Evolutionary conservation across 208 protist species (phyloP).

Genomic region (Trypanosoma lewisi): DNA sequence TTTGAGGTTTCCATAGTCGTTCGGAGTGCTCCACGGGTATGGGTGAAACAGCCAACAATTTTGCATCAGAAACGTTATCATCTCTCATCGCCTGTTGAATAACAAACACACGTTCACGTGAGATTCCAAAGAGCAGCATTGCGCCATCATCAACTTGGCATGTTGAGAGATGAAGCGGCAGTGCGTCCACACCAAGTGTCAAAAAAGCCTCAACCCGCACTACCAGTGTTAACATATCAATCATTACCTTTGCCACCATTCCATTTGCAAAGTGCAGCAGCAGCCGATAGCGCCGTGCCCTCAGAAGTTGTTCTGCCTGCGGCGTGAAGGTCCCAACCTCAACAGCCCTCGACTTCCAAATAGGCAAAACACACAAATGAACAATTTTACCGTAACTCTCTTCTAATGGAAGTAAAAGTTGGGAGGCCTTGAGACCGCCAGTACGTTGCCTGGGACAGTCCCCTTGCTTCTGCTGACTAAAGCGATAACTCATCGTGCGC

Average conservation of each 20-base stretch:
- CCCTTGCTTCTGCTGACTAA: slow-evolving; percentile 59
- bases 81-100: not conserved
- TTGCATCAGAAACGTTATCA: slow-evolving; percentile 7
- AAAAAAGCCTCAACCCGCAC: slow-evolving; percentile 71
- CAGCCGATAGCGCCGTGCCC: slow-evolving; percentile 60
- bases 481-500: slow-evolving; percentile 58
- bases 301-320: slow-evolving; percentile 41
- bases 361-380: slow-evolving; percentile 49
- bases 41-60: slow-evolving; percentile 7
- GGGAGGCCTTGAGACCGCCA: slow-evolving; percentile 30
- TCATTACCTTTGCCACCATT: slow-evolving; percentile 64
- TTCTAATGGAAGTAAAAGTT: slow-evolving; percentile 56
- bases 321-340: slow-evolving; percentile 60
- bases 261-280: slow-evolving; percentile 51
- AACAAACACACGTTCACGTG: slow-evolving; percentile 22
- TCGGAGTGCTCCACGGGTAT: slow-evolving; percentile 9
- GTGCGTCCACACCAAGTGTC: slow-evolving; percentile 42
- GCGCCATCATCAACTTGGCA: slow-evolving; percentile 8
- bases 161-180: slow-evolving; percentile 35
- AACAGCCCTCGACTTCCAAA: slow-evolving; percentile 48
- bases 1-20: not conserved
- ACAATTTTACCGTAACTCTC: slow-evolving; percentile 46
- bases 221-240: slow-evolving; percentile 44
- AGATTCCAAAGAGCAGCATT: slow-evolving; percentile 45
- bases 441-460: slow-evolving; percentile 60